phyloP scores from a whole-genome alignment of 441 rosid species.

The Euphorbia corollata region DNA sequence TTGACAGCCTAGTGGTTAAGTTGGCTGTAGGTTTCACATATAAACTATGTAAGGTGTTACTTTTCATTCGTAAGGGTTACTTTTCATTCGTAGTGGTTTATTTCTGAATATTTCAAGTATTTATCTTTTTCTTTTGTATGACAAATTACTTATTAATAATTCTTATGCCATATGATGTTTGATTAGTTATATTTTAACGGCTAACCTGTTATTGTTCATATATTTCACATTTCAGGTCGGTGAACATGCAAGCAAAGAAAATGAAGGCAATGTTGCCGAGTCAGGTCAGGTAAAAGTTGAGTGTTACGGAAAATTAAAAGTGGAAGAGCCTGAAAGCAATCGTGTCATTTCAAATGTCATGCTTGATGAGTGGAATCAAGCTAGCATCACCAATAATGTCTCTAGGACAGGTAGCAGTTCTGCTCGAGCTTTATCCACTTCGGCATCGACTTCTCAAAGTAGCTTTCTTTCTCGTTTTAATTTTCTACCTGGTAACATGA shows the following conservation, averaged over 20 bases:
- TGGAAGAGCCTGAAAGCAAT: constrained; percentile 22
- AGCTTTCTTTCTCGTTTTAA: constrained; percentile 74
- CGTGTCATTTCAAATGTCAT: constrained; percentile 36
- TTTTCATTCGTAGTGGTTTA: too few relatives aligned
- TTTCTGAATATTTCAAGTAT: too few relatives aligned
- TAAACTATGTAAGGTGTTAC: too few relatives aligned
- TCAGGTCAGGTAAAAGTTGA: constrained; percentile 38
- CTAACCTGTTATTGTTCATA: constrained; percentile 3
- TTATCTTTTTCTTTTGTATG: too few relatives aligned
- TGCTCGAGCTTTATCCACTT: constrained; percentile 38
- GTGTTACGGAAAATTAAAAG: constrained; percentile 39
- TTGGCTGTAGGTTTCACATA: too few relatives aligned
- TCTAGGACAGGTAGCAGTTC: constrained; percentile 44
- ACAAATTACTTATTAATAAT: too few relatives aligned
- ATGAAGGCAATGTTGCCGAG: constrained; percentile 29
- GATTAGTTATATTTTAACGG: background rate
- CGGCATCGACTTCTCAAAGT: constrained; percentile 34
- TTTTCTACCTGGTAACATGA: constrained; percentile 63
- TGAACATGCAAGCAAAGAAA: constrained; percentile 28
- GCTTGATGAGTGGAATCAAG: constrained; percentile 45
- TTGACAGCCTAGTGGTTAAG: background rate
- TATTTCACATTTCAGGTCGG: constrained; percentile 23
- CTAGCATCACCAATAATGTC: constrained; percentile 26
- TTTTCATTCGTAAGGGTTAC: too few relatives aligned
- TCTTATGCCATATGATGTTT: background rate